Evolutionary conservation across 2,329 filamentous ascomycete genomes (phyloP).

Genomic region (Microdochium bolleyi): DNA sequence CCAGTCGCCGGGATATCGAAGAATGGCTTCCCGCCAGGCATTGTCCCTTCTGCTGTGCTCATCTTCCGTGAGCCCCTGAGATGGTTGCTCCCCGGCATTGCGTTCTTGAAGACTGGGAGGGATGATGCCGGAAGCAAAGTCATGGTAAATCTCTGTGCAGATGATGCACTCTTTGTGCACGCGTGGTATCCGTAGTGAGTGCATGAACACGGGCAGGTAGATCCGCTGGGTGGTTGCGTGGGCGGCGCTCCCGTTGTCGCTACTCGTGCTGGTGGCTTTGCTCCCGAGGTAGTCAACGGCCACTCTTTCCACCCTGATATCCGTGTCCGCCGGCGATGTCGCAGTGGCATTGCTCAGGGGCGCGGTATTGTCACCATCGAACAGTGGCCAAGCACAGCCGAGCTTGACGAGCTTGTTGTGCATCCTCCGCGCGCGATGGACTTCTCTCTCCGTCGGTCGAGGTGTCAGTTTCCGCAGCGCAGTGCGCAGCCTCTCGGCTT

Average conservation of each 20-base stretch:
- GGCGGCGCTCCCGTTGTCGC: conserved; percentile 2
- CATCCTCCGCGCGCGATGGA: conserved; percentile 4
- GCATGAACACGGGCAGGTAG: conserved; percentile 1
- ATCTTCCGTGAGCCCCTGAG: too few relatives aligned
- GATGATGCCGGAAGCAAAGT: conserved; percentile 1
- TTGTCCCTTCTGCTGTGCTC: not conserved
- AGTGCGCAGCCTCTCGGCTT: conserved; percentile 1
- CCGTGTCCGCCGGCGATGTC: too few relatives aligned
- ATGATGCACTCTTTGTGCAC: conserved; percentile 3
- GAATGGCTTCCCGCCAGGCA: conserved; percentile 1
- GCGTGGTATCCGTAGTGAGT: conserved; percentile 1
- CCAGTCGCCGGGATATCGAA: conserved; percentile 7
- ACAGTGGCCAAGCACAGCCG: conserved; percentile 3
- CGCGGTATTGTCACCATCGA: not conserved
- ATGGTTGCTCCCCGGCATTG: not conserved
- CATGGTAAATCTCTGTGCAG: conserved; percentile 4
- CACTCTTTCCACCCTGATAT: too few relatives aligned
- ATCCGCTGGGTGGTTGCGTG: not conserved
- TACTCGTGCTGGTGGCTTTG: not conserved
- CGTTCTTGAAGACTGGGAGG: not conserved
- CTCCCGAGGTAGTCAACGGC: too few relatives aligned
- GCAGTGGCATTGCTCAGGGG: not conserved
- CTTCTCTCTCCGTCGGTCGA: conserved; percentile 1
- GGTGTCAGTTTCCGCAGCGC: conserved; percentile 3
- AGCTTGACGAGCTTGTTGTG: conserved; percentile 5